Evolutionary conservation across 768 basidiomycete species (phyloP).

Genomic region (Boletus eberwhitei): DNA sequence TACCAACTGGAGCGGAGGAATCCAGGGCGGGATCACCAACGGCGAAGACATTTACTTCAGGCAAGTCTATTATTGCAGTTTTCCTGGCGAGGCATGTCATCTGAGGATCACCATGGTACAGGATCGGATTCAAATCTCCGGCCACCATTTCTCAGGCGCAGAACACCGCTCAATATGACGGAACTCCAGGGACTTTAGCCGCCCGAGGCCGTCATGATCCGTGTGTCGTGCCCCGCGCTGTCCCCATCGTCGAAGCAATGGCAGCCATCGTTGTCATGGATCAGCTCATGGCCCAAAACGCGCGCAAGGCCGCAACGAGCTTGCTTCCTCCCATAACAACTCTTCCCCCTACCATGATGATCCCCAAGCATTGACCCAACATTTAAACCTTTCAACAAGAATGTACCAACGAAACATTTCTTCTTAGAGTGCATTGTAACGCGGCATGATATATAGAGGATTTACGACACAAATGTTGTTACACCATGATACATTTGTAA

Average conservation of each 20-base stretch:
- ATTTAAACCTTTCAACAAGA: slow-evolving; percentile 2
- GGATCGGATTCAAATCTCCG: slow-evolving; percentile 96
- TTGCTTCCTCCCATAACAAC: slow-evolving; percentile 83
- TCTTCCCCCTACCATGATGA: slow-evolving; percentile 90
- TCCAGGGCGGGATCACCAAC: slow-evolving; percentile 98
- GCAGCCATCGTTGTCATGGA: slow-evolving; percentile 95
- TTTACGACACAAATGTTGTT: slow-evolving; percentile 13
- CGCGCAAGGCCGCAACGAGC: slow-evolving; percentile 68
- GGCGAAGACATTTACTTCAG: slow-evolving; percentile 98
- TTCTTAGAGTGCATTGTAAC: not conserved
- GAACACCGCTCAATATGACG: slow-evolving; percentile 89
- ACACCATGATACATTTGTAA: not conserved
- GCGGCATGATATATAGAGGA: slow-evolving; percentile 7
- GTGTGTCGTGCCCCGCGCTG: slow-evolving; percentile 94
- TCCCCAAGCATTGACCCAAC: slow-evolving; percentile 41
- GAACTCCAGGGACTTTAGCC: slow-evolving; percentile 81
- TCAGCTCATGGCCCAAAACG: slow-evolving; percentile 83
- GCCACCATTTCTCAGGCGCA: slow-evolving; percentile 96
- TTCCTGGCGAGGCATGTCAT: not conserved
- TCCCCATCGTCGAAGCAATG: slow-evolving; percentile 99
- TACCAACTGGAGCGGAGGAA: slow-evolving; percentile 96
- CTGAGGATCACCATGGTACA: slow-evolving; percentile 33
- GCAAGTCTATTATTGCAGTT: slow-evolving; percentile 38
- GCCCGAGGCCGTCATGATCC: slow-evolving; percentile 95
- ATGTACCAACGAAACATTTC: not conserved